Base-by-base conservation (phyloP, 2,329 filamentous ascomycete genomes). In the Bipolaris cookei region DNA sequence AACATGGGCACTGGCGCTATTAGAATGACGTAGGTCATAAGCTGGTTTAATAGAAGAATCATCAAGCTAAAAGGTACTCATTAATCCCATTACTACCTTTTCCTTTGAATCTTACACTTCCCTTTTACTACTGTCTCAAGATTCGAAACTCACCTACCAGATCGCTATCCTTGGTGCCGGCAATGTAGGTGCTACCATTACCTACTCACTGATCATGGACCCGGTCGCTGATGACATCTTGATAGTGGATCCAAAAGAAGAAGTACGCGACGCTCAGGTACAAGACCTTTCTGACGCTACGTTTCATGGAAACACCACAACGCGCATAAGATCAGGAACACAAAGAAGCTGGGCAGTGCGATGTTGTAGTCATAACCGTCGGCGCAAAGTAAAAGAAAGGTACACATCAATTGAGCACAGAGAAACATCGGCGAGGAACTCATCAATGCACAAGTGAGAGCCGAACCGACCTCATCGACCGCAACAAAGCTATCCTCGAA, bases 201-300 rank as follows among this genome's bases (percentile, higher is more conserved):
- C 66, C 18, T 67, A 64, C 56, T 66, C 62, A 7, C 59, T 68
- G n/a, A 66, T 68, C 56, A 56, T 68, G 54, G 64, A 67, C 46
- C 59, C 62, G 0, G 56, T 64, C 0, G 64, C 66, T 2, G 56
- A 61, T 16, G 64, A 67, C 1, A 66, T 68, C 25, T 28, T 67
- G 3, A 44, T 68, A 13, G 52, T 68, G 13, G 66, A 68, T 11
- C 65, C 66, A 16, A 60, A 68, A 32, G 64, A 67, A 30, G 62
- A 65, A 37, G 61, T 68, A 1, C 38, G 66, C 4, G 63, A 68
- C 20, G 62, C 66, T 1, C 66, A 67, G 21, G 51, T 68, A 5
- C 64, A 66, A 10, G 65, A 68, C 30, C 30, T 68, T 10, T 56
- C 51, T 1, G 62, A 64, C 6, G 62, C 62, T 0, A 62, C 65